Conservation (phyloP, 257 asterid species). For the Lantana camara region DNA sequence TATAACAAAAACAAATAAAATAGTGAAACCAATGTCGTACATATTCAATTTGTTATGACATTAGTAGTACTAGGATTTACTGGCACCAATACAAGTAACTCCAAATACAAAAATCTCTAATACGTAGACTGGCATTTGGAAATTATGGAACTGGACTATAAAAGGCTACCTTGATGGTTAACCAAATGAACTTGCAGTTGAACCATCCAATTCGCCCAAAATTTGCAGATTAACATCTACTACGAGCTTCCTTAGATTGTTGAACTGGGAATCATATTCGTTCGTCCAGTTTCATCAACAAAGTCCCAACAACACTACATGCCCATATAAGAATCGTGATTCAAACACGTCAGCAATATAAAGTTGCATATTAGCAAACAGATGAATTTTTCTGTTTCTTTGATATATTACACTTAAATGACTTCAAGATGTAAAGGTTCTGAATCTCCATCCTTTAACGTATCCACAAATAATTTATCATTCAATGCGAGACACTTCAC, state of each 20-base stretch:
- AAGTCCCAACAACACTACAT: conserved; percentile 51
- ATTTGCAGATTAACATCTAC: conserved; percentile 37
- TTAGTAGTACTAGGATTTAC: no score
- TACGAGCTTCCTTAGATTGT: conserved; percentile 52
- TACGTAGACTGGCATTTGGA: no score
- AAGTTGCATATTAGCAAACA: not conserved
- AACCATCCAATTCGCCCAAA: conserved; percentile 33
- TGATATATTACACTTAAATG: conserved; percentile 28
- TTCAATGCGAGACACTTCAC: conserved; percentile 77
- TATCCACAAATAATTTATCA: conserved; percentile 65
- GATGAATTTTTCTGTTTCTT: not conserved
- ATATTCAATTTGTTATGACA: no score
- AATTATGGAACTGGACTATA: not conserved
- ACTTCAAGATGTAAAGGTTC: conserved; percentile 53
- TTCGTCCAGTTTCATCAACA: conserved; percentile 32
- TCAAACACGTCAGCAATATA: not conserved
- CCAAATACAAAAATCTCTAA: not conserved
- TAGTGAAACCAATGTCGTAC: no score
- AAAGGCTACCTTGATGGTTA: conserved; percentile 33
- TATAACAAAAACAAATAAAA: not conserved
- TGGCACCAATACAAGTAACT: no score
- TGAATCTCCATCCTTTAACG: conserved; percentile 59
- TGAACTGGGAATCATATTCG: conserved; percentile 47
- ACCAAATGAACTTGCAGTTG: conserved; percentile 25
- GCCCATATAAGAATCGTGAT: not conserved